Base-by-base conservation (phyloP, 345 rosid species). In the Erysimum cheiranthoides region DNA sequence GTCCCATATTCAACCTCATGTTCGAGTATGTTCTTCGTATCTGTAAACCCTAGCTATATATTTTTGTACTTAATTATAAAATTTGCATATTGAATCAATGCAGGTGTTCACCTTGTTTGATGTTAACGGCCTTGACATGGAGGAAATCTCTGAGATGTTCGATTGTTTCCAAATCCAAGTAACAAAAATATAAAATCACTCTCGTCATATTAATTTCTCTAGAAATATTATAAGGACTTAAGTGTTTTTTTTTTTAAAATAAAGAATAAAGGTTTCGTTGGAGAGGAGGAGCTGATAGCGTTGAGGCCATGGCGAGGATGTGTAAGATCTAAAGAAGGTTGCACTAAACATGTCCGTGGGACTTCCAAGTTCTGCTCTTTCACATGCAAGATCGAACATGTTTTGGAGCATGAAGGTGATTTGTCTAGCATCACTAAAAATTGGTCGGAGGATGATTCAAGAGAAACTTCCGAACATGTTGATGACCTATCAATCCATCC, bases 321-420 rank as follows among this genome's bases (percentile, higher is more conserved):
- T 52, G 58, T 52, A 52, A 27, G 58, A 52, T 11, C 34, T 52
- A 27, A 1, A 27, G 58, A 52, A 52, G 34, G 58, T 11, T 27
- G 34, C n/a, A 52, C 8, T 27, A 52, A 52, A 27, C 58, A 52
- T 52, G 58, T 52, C 34, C 16, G 34, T 5, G 34, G 3, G 3
- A 52, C 3, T 52, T 52, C 58, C 34, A 52, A 52, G 58, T 52
- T 52, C 16, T 52, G 58, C 34, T 27, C 58, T 52, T 27, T 27
- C 58, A 17, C 58, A 11, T 52, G 58, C 34, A 52, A 52, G 58
- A 7, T 52, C 34, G 58, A 52, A 52, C 34, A 52, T 52, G 58
- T 52, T 27, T 52, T 52, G 58, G 58, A 52, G 16, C 58, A 52
- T 52, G 58, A 52, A 52, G 58, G 34, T 27, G 58, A 52, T 17